Percentiles rank a stretch among this genome's conserved stretches.
Conservation (phyloP, 768 basidiomycete genomes). For the Amanita muscaria region DNA sequence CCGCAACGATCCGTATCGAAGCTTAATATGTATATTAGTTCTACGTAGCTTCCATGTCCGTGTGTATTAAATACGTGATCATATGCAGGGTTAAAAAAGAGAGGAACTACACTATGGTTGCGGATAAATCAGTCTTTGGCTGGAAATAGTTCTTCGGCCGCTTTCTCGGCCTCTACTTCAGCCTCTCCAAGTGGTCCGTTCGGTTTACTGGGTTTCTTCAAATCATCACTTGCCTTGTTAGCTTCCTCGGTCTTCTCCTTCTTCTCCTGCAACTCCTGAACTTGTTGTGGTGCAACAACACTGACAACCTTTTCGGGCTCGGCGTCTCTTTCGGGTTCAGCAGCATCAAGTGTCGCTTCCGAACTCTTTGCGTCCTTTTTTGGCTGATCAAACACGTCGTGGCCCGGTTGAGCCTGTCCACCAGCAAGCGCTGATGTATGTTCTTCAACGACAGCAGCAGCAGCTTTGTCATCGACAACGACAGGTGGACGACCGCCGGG, state of each 20-base stretch:
- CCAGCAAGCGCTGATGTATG: constrained; percentile 29
- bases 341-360: constrained; percentile 13
- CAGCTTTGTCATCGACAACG: constrained; percentile 38
- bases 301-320: constrained; percentile 25
- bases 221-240: constrained; percentile 2
- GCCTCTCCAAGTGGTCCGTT: constrained; percentile 41
- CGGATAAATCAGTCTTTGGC: no score
- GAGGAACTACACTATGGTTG: no score
- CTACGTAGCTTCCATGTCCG: no score
- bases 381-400: constrained; percentile 54
- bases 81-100: no score
- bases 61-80: no score
- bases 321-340: constrained; percentile 1
- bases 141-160: constrained; percentile 46
- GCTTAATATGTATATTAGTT: not conserved
- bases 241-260: constrained; percentile 5
- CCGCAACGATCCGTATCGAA: constrained; percentile 8
- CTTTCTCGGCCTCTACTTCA: constrained; percentile 43
- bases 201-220: constrained; percentile 12
- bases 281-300: constrained; percentile 4
- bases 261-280: not conserved
- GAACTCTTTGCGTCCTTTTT: constrained; percentile 40
- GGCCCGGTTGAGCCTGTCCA: constrained; percentile 63
- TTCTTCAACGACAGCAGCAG: constrained; percentile 12
- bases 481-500: constrained; percentile 44